Evolutionary conservation across 257 asterid species (phyloP), one percentile per base, ranked within the genome.

Genomic region (Solanum clarkiae): DNA sequence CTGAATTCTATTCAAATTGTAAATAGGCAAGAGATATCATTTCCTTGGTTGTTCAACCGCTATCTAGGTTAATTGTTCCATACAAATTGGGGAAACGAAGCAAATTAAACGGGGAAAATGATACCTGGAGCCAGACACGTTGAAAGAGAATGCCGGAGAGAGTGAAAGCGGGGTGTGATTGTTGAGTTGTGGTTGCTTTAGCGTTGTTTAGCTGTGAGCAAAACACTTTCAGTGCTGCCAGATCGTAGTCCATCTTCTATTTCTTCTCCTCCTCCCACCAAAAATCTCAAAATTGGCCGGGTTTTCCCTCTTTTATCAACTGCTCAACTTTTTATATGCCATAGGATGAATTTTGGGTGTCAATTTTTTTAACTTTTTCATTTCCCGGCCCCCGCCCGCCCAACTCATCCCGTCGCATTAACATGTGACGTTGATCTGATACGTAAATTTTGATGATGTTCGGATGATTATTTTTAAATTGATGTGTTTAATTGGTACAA

Each of bases 61-160:
- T 14, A 24, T 24, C 24, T 63, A 24, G 71, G 42, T 63, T 63
- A 63, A 63, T 63, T 63, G 3, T 63, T 63, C 71, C 6, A 24
- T 4, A 0, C 4, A 16, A 89, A 74, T 59, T 7, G 65, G 8
- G 36, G 26, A n/a, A 80, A n/a, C 2, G 10, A 18, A 26, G 47
- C 22, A 18, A n/a, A 10, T 3, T 3, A 49, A 11, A n/a, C 45
- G 36, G 26, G 77, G 84, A 74, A 55, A 55, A 13, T 75, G 15
- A 1, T 32, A 93, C 99, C 97, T 96, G 99, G 57, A 96, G 66
- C 98, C 98, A 96, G 51, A 93, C 97, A 86, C 99, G 98, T 86
- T 96, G 99, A 92, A 95, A 96, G 86, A 93, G 98, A 88, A 96
- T 90, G 84, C 94, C 92, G 80, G 94, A 93, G 79, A 96, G 93